A percentile compares a stretch with the other conserved stretches of the same genome.
Evolutionary conservation across 2,329 filamentous ascomycete species (phyloP).

Genomic region (Paramyrothecium roridum): DNA sequence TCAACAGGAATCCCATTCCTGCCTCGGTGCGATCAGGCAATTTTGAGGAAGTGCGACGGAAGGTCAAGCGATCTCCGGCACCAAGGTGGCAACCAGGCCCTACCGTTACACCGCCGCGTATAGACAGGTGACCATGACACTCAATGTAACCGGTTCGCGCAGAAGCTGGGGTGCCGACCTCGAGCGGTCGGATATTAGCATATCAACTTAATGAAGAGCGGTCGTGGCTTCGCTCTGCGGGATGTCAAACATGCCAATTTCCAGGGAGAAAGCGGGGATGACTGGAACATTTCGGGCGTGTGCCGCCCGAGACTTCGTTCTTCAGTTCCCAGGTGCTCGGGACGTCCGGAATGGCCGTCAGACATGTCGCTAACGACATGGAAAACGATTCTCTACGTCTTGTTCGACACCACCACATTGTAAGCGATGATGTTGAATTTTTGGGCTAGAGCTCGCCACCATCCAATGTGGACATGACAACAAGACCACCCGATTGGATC

Average conservation of each 20-base stretch:
- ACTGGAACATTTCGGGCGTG: background rate
- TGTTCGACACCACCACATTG: too few relatives aligned
- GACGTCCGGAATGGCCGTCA: background rate
- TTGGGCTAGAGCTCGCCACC: background rate
- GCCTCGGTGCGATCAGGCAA: too few relatives aligned
- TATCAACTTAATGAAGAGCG: too few relatives aligned
- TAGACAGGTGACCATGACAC: background rate
- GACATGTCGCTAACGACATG: background rate
- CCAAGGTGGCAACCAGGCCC: background rate
- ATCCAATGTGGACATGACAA: background rate
- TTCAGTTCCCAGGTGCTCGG: background rate
- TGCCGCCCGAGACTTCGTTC: background rate
- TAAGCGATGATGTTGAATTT: too few relatives aligned
- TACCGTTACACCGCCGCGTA: background rate
- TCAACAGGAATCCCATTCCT: too few relatives aligned
- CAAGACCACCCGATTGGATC: background rate
- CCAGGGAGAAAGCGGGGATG: background rate
- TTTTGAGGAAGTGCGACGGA: too few relatives aligned
- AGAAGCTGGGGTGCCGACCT: too few relatives aligned
- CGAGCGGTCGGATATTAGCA: too few relatives aligned
- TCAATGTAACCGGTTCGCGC: background rate
- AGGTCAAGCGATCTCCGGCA: too few relatives aligned
- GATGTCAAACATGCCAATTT: background rate
- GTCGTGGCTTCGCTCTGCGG: background rate
- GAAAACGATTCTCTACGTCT: background rate